Percentiles rank a stretch among this genome's conserved stretches.
Evolutionary conservation across 2,329 filamentous ascomycete species (phyloP).

Genomic region (Epicoccum nigrum): DNA sequence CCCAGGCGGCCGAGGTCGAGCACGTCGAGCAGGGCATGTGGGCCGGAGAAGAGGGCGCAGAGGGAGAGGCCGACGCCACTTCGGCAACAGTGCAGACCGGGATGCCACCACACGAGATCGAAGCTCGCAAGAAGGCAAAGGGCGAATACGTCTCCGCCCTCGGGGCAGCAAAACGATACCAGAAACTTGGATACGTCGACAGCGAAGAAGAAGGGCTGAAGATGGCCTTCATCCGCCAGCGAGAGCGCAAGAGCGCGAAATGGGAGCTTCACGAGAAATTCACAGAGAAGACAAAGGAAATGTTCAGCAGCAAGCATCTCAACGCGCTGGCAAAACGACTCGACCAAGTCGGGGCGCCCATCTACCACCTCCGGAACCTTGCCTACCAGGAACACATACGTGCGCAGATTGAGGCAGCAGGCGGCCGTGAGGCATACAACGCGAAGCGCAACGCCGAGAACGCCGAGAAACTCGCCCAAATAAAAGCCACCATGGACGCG

Average conservation of each 20-base stretch:
- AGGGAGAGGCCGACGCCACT: constrained; percentile 20
- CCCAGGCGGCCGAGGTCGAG: constrained; percentile 3
- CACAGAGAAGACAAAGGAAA: constrained; percentile 16
- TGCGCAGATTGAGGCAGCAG: constrained; percentile 22
- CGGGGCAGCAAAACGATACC: constrained; percentile 27
- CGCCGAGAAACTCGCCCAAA: constrained; percentile 15
- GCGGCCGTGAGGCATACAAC: constrained; percentile 25
- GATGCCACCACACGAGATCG: constrained; percentile 8
- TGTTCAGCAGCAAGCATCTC: constrained; percentile 22
- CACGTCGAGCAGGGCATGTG: constrained; percentile 17
- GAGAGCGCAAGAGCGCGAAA: constrained; percentile 21
- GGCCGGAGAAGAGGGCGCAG: constrained; percentile 14
- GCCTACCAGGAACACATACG: constrained; percentile 23
- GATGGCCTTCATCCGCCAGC: constrained; percentile 30
- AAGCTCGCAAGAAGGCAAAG: constrained; percentile 14
- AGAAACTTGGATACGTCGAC: constrained; percentile 26
- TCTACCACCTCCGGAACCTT: constrained; percentile 13
- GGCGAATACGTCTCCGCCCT: constrained; percentile 25
- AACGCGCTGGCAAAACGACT: constrained; percentile 18
- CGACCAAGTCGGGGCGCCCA: constrained; percentile 18
- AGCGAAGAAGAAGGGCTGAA: constrained; percentile 33
- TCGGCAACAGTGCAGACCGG: constrained; percentile 7
- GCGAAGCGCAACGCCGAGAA: constrained; percentile 1
- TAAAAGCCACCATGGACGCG: constrained; percentile 7
- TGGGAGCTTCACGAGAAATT: constrained; percentile 15